phyloP scores from a whole-genome alignment of 129 eudicot genomes.

The Gnaphalium uliginosum region DNA sequence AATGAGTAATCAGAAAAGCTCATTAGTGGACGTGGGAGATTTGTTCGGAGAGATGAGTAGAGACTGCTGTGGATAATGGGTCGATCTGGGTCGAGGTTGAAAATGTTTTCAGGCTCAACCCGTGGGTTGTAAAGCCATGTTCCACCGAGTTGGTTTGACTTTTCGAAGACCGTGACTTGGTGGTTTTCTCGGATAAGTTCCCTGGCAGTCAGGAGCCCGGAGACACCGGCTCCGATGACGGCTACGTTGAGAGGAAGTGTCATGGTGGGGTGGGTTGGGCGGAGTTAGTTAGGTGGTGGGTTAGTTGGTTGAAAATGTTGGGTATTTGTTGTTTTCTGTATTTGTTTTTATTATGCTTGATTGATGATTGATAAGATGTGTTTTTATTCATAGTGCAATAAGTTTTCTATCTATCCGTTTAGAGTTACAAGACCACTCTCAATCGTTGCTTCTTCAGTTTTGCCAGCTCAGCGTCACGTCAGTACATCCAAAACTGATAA shows the following conservation, averaged over 20 bases:
- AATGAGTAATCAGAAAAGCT: slow-evolving; percentile 66
- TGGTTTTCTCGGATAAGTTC: slow-evolving; percentile 65
- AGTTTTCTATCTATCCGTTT: too few relatives aligned
- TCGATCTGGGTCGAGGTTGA: slow-evolving; percentile 49
- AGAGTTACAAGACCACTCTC: too few relatives aligned
- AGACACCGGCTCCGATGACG: slow-evolving; percentile 75
- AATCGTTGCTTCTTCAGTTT: too few relatives aligned
- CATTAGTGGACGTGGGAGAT: slow-evolving; percentile 64
- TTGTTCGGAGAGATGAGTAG: slow-evolving; percentile 68
- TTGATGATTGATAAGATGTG: too few relatives aligned
- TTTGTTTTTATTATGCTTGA: too few relatives aligned
- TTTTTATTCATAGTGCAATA: too few relatives aligned
- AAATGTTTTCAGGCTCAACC: slow-evolving; percentile 44
- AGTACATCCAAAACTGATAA: too few relatives aligned
- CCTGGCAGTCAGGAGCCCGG: slow-evolving; percentile 56
- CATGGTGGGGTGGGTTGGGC: slow-evolving; percentile 14
- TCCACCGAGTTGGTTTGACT: slow-evolving; percentile 57
- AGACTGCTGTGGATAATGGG: slow-evolving; percentile 68
- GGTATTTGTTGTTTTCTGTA: neutral
- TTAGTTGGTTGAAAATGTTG: neutral
- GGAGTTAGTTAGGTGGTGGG: too few relatives aligned
- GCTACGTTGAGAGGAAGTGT: slow-evolving; percentile 47
- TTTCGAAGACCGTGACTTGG: slow-evolving; percentile 54
- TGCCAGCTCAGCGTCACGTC: too few relatives aligned
- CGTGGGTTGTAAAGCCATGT: slow-evolving; percentile 63